phyloP scores from a whole-genome alignment of 306 rosid species.

The Fragaria ananassa region DNA sequence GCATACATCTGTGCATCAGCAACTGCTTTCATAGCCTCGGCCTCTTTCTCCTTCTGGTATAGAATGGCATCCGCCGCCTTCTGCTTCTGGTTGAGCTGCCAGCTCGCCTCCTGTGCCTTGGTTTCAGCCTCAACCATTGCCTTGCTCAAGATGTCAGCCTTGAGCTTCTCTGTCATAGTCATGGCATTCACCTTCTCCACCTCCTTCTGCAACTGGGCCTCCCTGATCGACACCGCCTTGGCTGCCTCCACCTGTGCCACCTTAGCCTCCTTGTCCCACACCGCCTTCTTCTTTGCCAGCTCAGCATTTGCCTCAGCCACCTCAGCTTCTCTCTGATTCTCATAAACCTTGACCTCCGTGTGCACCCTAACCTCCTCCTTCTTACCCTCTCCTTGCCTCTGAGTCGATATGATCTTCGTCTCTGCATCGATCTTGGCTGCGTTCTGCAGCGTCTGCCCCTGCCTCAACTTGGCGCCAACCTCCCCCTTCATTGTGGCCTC shows the following conservation, averaged over 20 bases:
- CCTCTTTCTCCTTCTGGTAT: conserved; percentile 20
- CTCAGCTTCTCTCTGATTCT: conserved; percentile 31
- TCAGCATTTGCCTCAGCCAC: conserved; percentile 27
- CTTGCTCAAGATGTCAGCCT: conserved; percentile 3
- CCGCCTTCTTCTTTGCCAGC: conserved; percentile 21
- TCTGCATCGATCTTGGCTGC: conserved; percentile 28
- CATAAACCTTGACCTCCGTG: conserved; percentile 25
- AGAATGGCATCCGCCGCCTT: conserved; percentile 25
- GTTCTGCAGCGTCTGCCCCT: conserved; percentile 17
- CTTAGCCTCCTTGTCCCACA: conserved; percentile 19
- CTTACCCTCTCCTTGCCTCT: conserved; percentile 29
- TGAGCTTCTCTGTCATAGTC: conserved; percentile 6
- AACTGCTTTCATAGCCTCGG: conserved; percentile 11
- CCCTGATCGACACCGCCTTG: conserved; percentile 22
- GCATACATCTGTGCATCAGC: conserved; percentile 20
- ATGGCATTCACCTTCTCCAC: conserved; percentile 29
- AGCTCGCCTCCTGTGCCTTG: conserved; percentile 25
- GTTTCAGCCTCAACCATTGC: conserved; percentile 11
- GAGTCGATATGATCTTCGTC: conserved; percentile 23
- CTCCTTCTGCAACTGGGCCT: conserved; percentile 27
- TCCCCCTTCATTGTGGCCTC: conserved; percentile 32
- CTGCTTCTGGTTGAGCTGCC: conserved; percentile 22
- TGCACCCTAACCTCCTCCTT: conserved; percentile 30
- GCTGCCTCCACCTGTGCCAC: conserved; percentile 22
- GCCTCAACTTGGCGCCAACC: conserved; percentile 26